A percentile compares a stretch with the other conserved stretches of the same genome.
These are phyloP conservation scores for Xylaria longipes DNA, from an alignment of 495 filamentous ascomycete species.

Conservation along the genomic window DNA sequence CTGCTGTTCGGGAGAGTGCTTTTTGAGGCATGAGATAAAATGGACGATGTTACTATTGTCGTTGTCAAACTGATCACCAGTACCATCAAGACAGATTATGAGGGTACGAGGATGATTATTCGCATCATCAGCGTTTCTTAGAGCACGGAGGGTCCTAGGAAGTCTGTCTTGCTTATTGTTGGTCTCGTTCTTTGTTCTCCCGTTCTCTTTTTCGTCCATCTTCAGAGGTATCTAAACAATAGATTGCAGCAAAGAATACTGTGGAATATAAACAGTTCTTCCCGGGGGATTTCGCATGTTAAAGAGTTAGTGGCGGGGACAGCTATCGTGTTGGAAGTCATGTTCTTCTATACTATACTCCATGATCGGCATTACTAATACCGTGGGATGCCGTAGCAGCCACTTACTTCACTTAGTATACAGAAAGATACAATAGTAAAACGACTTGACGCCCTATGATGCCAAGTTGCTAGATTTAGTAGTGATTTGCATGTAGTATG, in stretches of 20 bases:
- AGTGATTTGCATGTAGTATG: slow-evolving; percentile 4
- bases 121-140: slow-evolving; percentile 33
- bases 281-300: neutral
- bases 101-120: slow-evolving; percentile 38
- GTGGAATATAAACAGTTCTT: neutral
- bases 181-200: neutral
- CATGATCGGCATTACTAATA: neutral
- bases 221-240: neutral
- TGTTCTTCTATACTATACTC: neutral
- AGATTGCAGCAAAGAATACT: neutral
- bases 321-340: neutral
- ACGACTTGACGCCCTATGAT: neutral
- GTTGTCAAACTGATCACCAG: slow-evolving; percentile 48
- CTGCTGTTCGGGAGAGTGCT: slow-evolving; percentile 40
- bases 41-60: slow-evolving; percentile 53
- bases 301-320: neutral
- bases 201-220: neutral
- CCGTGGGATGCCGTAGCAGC: slow-evolving; percentile 4
- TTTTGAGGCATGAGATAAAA: slow-evolving; percentile 49
- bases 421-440: neutral
- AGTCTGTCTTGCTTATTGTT: slow-evolving; percentile 16
- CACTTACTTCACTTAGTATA: slow-evolving; percentile 9
- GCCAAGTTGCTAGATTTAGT: neutral
- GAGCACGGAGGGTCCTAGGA: slow-evolving; percentile 39
- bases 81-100: slow-evolving; percentile 50